Evolutionary conservation across 2,329 filamentous ascomycete genomes (phyloP).

Genomic region (Hypoxylon sp.): DNA sequence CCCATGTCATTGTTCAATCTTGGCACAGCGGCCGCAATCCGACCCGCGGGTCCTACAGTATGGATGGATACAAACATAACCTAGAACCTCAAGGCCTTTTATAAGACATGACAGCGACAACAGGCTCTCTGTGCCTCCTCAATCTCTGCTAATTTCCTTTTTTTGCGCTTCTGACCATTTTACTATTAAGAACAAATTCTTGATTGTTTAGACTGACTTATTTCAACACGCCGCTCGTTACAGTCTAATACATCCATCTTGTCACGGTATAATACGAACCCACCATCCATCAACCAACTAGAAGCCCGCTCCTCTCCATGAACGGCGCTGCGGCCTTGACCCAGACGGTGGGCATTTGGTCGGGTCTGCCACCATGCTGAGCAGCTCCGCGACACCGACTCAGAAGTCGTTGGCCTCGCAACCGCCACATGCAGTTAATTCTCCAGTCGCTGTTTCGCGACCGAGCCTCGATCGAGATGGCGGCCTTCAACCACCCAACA

Average conservation of each 20-base stretch:
- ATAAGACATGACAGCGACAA: constrained; percentile 35
- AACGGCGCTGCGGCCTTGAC: constrained; percentile 42
- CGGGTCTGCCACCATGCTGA: constrained; percentile 63
- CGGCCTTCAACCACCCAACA: constrained; percentile 63
- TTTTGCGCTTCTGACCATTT: constrained; percentile 29
- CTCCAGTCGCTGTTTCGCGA: constrained; percentile 56
- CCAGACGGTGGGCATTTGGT: constrained; percentile 53
- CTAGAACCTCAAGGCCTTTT: constrained; percentile 22
- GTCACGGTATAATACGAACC: constrained; percentile 23
- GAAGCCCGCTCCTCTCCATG: constrained; percentile 42
- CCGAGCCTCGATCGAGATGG: constrained; percentile 71
- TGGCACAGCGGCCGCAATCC: constrained; percentile 37
- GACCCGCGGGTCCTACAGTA: constrained; percentile 27
- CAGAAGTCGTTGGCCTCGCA: constrained; percentile 67
- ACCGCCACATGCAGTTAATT: constrained; percentile 57
- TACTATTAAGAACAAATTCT: constrained; percentile 5
- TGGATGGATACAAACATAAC: constrained; percentile 20
- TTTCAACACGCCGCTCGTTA: constrained; percentile 27
- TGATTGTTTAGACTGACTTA: constrained; percentile 9
- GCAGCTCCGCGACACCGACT: constrained; percentile 67
- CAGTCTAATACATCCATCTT: constrained; percentile 26
- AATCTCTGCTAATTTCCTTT: constrained; percentile 29
- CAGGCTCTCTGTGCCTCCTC: constrained; percentile 13
- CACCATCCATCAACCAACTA: constrained; percentile 17
- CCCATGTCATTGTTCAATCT: constrained; percentile 24